Percentiles rank a stretch among this genome's conserved stretches.
These are phyloP conservation scores for Cyclotella baltica DNA, from an alignment of 108 stramenopile genomes.

Conservation along the genomic window DNA sequence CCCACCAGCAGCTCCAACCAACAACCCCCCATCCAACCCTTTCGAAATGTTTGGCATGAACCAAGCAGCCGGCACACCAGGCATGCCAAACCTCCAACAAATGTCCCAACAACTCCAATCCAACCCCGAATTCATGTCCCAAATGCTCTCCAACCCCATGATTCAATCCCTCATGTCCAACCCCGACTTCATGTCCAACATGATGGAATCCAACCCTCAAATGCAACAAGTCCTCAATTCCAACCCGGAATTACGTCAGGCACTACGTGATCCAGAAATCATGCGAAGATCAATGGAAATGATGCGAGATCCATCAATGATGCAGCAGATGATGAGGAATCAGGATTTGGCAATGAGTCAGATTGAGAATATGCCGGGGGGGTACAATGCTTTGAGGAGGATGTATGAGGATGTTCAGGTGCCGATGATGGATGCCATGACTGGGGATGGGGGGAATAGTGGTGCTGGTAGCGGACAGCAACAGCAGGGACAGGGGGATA, in stretches of 20 bases:
- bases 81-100: slow-evolving; percentile 34
- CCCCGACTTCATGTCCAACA: slow-evolving; percentile 88
- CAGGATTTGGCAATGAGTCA: slow-evolving; percentile 97
- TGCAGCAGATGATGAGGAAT: slow-evolving; percentile 88
- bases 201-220: slow-evolving; percentile 94
- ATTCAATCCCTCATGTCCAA: slow-evolving; percentile 87
- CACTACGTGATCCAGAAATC: slow-evolving; percentile 89
- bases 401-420: slow-evolving; percentile 96
- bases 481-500: slow-evolving; percentile 18
- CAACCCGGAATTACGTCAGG: slow-evolving; percentile 92
- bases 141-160: slow-evolving; percentile 87
- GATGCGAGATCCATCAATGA: slow-evolving; percentile 91
- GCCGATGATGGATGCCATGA: slow-evolving; percentile 94
- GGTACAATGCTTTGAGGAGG: slow-evolving; percentile 90
- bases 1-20: slow-evolving; percentile 25
- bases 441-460: slow-evolving; percentile 37
- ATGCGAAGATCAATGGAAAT: slow-evolving; percentile 92
- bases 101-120: slow-evolving; percentile 46
- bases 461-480: slow-evolving; percentile 25
- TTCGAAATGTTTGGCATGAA: slow-evolving; percentile 13
- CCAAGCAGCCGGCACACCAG: slow-evolving; percentile 6
- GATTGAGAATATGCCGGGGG: slow-evolving; percentile 94
- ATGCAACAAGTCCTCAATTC: slow-evolving; percentile 86
- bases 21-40: slow-evolving; percentile 35
- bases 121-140: slow-evolving; percentile 73